Evolutionary conservation across 352 stramenopile species (phyloP).

Genomic region (Phytophthora pisi): DNA sequence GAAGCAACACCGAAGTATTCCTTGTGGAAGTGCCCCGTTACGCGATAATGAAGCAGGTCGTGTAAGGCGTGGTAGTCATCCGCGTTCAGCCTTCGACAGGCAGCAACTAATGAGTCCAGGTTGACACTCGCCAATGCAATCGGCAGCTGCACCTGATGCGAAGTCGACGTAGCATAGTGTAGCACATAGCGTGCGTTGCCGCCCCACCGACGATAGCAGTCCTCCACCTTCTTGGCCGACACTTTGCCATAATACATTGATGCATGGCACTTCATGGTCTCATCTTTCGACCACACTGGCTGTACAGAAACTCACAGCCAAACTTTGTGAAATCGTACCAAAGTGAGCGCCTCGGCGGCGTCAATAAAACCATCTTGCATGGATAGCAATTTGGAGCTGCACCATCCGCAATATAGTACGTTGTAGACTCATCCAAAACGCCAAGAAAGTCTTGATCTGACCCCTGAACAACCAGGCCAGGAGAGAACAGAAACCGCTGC

Average conservation of each 20-base stretch:
- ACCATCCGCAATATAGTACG: constrained; percentile 35
- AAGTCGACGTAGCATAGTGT: background rate
- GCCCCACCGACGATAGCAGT: background rate
- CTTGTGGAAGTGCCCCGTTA: background rate
- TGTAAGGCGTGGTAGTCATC: background rate
- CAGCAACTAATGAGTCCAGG: background rate
- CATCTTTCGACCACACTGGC: background rate
- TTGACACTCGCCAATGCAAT: background rate
- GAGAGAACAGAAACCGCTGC: background rate
- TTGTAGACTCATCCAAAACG: constrained; percentile 27
- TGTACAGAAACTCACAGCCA: constrained; percentile 16
- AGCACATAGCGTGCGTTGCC: constrained; percentile 1
- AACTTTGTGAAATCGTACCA: constrained; percentile 20
- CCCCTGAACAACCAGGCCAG: background rate
- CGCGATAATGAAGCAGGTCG: background rate
- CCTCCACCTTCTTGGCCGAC: background rate
- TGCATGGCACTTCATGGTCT: background rate
- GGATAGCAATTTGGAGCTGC: constrained; percentile 14
- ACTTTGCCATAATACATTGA: background rate
- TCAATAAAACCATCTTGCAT: constrained; percentile 39
- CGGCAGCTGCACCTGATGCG: background rate
- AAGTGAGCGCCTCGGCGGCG: constrained; percentile 10
- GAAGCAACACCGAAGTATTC: background rate
- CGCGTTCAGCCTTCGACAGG: background rate
- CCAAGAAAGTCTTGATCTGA: constrained; percentile 14